Percentiles rank a stretch among this genome's conserved stretches.
Evolutionary conservation across 2,329 filamentous ascomycete genomes (phyloP).

Genomic region (Penicillium sp.): DNA sequence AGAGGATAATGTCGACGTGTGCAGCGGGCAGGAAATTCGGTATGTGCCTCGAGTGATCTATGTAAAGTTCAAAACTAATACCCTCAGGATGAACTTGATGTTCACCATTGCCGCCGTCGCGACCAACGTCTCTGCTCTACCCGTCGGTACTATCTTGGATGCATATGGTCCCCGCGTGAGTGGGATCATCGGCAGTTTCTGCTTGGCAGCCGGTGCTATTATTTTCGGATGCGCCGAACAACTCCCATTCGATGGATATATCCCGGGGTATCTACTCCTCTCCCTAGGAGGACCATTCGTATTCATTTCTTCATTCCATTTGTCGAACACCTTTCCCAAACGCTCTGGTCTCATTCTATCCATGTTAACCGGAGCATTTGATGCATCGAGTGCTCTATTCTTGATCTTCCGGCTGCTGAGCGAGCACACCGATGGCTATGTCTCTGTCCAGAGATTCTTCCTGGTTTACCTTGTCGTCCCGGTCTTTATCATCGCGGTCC

Average conservation of each 20-base stretch:
- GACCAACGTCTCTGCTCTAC: slow-evolving; percentile 82
- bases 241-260: slow-evolving; percentile 71
- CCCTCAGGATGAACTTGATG: slow-evolving; percentile 71
- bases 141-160: slow-evolving; percentile 82
- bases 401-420: slow-evolving; percentile 72
- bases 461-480: slow-evolving; percentile 71
- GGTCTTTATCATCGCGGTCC: slow-evolving; percentile 62
- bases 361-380: slow-evolving; percentile 77
- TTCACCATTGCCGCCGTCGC: slow-evolving; percentile 86
- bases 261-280: slow-evolving; percentile 72
- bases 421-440: slow-evolving; percentile 56
- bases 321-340: slow-evolving; percentile 78
- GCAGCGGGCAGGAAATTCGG: slow-evolving; percentile 58
- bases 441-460: slow-evolving; percentile 70
- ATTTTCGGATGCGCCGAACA: slow-evolving; percentile 68
- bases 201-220: slow-evolving; percentile 68
- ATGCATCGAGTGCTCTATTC: slow-evolving; percentile 77
- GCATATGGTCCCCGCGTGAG: slow-evolving; percentile 76
- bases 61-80: slow-evolving; percentile 10
- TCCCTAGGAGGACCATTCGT: slow-evolving; percentile 78
- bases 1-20: slow-evolving; percentile 50
- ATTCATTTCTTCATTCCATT: slow-evolving; percentile 80
- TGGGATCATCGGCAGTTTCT: slow-evolving; percentile 68
- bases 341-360: slow-evolving; percentile 78
- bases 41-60: slow-evolving; percentile 20